Base-by-base conservation (phyloP, 352 stramenopile species). In the Pythium monospermum region DNA sequence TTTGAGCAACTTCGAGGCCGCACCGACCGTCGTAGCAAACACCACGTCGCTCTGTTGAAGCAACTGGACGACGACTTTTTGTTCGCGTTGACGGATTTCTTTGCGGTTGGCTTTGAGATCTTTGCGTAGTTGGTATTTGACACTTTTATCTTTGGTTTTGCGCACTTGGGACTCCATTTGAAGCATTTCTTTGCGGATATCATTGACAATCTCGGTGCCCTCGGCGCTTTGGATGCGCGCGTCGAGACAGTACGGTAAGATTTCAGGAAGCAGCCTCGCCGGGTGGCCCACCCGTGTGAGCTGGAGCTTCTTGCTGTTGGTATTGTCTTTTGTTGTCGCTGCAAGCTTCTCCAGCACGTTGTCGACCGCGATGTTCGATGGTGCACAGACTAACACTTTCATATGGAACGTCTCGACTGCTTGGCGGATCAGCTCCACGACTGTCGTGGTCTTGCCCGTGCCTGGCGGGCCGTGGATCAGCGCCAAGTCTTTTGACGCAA, bases 311-410 rank as follows among this genome's bases (percentile, higher is more conserved):
- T n/a, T n/a, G n/a, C n/a, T n/a, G n/a, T n/a, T n/a, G 36, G 69
- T 71, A 22, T 32, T n/a, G 33, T 46, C 42, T n/a, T n/a, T n/a
- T n/a, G n/a, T n/a, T 6, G 69, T 63, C 23, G 46, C 66, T 3
- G 94, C 85, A 1, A 99, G 55, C 35, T 96, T 93, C 66, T 98
- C 92, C 31, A 99, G 69, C 7, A 99, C 81, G 67, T 99, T 99
- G 73, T 99, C 96, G 13, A 99, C 96, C 2, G 96, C 96, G 31
- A 99, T 95, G 73, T 99, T 99, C 37, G 93, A 99, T 27, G 96
- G 96, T 50, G 96, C 96, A 44, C 91, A 97, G 4, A 99, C 95
- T 18, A 99, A 73, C 15, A 99, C 85, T 52, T 92, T 94, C 61
- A 91, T 82, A 5, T 87, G 52, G 48, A 83, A 86, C 13, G 64